Evolutionary conservation across 1,284 basidiomycete species (phyloP).

Genomic region (Puccinia brachypodii): DNA sequence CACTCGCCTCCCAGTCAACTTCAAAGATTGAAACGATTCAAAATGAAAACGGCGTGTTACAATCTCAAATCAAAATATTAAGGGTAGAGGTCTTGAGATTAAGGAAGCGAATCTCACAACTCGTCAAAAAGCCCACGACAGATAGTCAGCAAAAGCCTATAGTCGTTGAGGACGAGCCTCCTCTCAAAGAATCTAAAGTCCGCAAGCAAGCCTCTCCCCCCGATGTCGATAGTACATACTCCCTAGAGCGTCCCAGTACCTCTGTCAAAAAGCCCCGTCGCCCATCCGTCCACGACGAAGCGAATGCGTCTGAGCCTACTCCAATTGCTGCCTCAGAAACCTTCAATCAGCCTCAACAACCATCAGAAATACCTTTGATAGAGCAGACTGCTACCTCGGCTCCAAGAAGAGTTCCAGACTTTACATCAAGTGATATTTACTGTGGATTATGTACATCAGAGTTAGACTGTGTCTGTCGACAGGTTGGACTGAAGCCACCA

Average conservation of each 20-base stretch:
- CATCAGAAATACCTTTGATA: neutral
- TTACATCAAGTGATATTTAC: conserved; percentile 27
- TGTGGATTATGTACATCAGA: conserved; percentile 48
- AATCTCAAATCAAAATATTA: conserved; percentile 35
- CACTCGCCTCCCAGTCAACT: conserved; percentile 21
- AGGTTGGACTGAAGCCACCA: conserved; percentile 38
- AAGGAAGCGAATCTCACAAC: conserved; percentile 33
- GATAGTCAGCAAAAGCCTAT: neutral
- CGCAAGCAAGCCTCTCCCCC: conserved; percentile 19
- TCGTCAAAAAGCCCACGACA: conserved; percentile 10
- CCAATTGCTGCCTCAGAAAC: neutral
- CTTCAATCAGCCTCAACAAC: neutral
- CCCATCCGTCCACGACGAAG: neutral
- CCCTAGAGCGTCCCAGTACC: neutral
- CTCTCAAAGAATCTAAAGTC: conserved; percentile 22
- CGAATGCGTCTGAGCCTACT: neutral
- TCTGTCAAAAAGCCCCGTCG: conserved; percentile 14
- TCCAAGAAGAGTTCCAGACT: conserved; percentile 27
- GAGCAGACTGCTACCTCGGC: neutral
- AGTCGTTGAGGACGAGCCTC: neutral
- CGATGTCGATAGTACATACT: neutral
- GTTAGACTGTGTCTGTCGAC: conserved; percentile 42
- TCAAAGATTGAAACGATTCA: conserved; percentile 9
- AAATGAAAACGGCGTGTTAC: conserved; percentile 26
- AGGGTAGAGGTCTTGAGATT: conserved; percentile 42